These are phyloP conservation scores for Saccharomyces kudriavzevii DNA, from an alignment of 805 yeast genomes.

Conservation along the genomic window DNA sequence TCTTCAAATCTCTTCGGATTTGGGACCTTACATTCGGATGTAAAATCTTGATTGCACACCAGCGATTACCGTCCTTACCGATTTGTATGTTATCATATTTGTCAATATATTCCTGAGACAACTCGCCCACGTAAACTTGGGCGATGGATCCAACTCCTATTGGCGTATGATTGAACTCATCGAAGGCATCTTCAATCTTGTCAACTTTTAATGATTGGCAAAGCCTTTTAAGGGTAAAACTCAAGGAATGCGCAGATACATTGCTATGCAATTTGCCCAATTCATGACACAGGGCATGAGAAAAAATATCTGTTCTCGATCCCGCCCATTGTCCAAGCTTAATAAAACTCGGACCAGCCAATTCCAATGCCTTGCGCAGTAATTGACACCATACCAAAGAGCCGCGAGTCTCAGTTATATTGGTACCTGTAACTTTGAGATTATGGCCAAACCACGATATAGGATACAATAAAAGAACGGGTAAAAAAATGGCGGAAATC, in stretches of 20 bases:
- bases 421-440: conserved; percentile 7
- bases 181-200: conserved; percentile 69
- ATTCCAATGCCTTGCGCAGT: conserved; percentile 59
- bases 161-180: conserved; percentile 65
- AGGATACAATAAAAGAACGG: conserved; percentile 61
- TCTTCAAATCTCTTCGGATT: conserved; percentile 71
- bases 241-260: conserved; percentile 63
- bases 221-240: conserved; percentile 51
- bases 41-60: conserved; percentile 84
- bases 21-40: conserved; percentile 77
- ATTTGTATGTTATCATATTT: conserved; percentile 2
- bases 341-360: conserved; percentile 87
- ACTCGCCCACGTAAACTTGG: conserved; percentile 76
- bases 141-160: conserved; percentile 98
- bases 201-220: conserved; percentile 47
- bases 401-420: conserved; percentile 43
- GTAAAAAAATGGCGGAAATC: conserved; percentile 57
- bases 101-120: conserved; percentile 40
- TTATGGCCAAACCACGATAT: conserved; percentile 33
- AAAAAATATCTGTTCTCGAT: conserved; percentile 87
- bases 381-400: conserved; percentile 62
- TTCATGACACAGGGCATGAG: conserved; percentile 68
- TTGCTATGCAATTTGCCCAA: conserved; percentile 74
- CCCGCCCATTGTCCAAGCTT: conserved; percentile 99
- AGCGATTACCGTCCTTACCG: conserved; percentile 29